A percentile compares a stretch with the other conserved stretches of the same genome.
These are phyloP conservation scores for Elasticomyces elasticus DNA, from an alignment of 495 filamentous ascomycete species.

Conservation along the genomic window DNA sequence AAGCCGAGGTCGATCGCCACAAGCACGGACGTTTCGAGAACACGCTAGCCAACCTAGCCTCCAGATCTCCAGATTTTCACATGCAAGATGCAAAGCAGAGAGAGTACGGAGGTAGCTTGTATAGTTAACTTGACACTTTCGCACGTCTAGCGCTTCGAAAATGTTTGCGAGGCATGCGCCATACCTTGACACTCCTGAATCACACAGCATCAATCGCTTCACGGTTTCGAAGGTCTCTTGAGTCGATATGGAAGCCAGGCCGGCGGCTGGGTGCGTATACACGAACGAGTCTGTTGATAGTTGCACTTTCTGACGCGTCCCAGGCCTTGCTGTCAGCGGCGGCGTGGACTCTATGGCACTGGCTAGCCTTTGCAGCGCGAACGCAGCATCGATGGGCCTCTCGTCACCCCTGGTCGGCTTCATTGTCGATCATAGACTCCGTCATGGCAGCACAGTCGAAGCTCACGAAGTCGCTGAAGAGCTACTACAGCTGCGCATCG, in stretches of 20 bases:
- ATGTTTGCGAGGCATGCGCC: neutral
- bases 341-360: slow-evolving; percentile 96
- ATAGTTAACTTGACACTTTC: no score
- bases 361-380: slow-evolving; percentile 51
- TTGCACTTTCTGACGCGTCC: neutral
- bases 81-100: no score
- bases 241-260: slow-evolving; percentile 1
- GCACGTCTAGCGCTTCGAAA: no score
- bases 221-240: neutral
- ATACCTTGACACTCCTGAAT: neutral
- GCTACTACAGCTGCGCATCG: slow-evolving; percentile 38
- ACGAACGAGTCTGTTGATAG: neutral
- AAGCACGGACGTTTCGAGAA: no score
- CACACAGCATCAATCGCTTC: neutral
- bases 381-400: slow-evolving; percentile 12
- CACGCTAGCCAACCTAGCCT: no score
- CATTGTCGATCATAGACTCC: slow-evolving; percentile 69
- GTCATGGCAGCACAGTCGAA: slow-evolving; percentile 58
- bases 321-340: slow-evolving; percentile 80
- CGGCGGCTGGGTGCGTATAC: slow-evolving; percentile 4
- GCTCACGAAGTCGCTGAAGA: slow-evolving; percentile 49
- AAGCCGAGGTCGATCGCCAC: no score
- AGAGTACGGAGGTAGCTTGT: no score
- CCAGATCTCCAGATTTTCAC: no score
- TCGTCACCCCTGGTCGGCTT: slow-evolving; percentile 45